Conservation (phyloP, 2,329 filamentous ascomycete genomes). For the Clarireedia monteithiana region DNA sequence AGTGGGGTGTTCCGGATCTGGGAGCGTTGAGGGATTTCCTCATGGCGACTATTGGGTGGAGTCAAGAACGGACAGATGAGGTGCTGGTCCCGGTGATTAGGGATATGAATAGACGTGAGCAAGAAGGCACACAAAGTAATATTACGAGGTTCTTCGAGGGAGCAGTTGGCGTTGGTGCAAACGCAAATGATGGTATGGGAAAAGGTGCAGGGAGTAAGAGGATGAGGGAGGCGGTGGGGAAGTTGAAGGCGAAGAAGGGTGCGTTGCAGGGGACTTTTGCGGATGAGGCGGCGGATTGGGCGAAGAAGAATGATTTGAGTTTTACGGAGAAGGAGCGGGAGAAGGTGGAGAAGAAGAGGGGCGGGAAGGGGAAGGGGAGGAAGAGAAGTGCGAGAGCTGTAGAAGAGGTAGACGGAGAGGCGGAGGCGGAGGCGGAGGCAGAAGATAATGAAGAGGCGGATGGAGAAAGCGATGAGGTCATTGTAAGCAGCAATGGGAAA, state of each 20-base stretch:
- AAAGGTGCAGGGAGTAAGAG: slow-evolving; percentile 58
- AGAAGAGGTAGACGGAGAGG: slow-evolving; percentile 6
- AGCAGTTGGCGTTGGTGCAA: slow-evolving; percentile 56
- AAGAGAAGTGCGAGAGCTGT: slow-evolving; percentile 1
- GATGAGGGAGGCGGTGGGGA: slow-evolving; percentile 67
- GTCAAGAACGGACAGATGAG: slow-evolving; percentile 84
- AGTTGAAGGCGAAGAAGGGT: slow-evolving; percentile 46
- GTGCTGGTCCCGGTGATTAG: slow-evolving; percentile 90
- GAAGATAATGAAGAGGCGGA: slow-evolving; percentile 1
- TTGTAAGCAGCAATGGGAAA: slow-evolving; percentile 7
- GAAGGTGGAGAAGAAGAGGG: slow-evolving; percentile 14
- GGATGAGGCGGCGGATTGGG: slow-evolving; percentile 28
- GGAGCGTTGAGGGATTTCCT: slow-evolving; percentile 77
- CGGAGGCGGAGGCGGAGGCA: background rate
- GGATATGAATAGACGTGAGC: slow-evolving; percentile 84
- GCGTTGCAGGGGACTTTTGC: slow-evolving; percentile 20
- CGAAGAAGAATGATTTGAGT: slow-evolving; percentile 26
- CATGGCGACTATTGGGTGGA: slow-evolving; percentile 91
- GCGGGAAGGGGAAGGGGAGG: slow-evolving; percentile 9
- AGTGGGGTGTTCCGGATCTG: slow-evolving; percentile 93
- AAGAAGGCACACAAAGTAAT: slow-evolving; percentile 90
- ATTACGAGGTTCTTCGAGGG: slow-evolving; percentile 91
- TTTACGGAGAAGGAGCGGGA: slow-evolving; percentile 22
- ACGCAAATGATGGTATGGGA: slow-evolving; percentile 56
- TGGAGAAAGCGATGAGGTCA: slow-evolving; percentile 4